Base-by-base conservation (phyloP, 805 yeast genomes). In the Ascoidea asiatica region DNA sequence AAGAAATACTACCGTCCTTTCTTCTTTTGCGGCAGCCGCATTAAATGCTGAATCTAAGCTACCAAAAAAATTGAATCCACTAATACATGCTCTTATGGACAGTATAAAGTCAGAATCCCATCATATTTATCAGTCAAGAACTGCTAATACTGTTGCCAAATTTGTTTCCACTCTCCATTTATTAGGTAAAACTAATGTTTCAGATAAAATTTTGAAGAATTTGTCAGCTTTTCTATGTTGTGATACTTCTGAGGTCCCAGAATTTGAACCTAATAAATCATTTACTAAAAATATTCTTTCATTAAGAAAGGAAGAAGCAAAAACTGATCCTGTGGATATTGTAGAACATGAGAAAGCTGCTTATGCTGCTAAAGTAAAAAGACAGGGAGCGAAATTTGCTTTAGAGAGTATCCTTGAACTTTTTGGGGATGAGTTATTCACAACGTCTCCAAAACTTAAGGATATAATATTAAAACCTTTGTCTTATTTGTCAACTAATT, bases 231-330 rank as follows among this genome's bases (percentile, higher is more conserved):
- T 90, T 57, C 58, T 92, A 43, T 92, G 98, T 64, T 96, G 89
- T 29, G 98, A 90, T 58, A 87, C 96, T 0, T 76, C 92, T 3
- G 97, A 89, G 57, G 96, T 90, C 29, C 98, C 98, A 2, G 97
- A 87, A 55, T 92, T 86, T 56, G 67, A 69, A 15, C 79, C 82
- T 40, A 83, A 84, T 52, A 72, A 73, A 37, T 60, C 63, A 13
- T 65, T 70, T 45, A 68, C 61, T 17, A 76, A 73, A 40, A 64
- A 65, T 13, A 81, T 90, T 11, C 62, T 89, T 44, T 86, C 96
- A 1, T 67, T 88, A 52, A 68, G 76, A 45, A 86, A 85, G 53
- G 96, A 87, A 52, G 94, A 85, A 50, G 75, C 80, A 1, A 69
- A 69, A 42, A 61, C 77, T 1, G 81, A 77, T 48, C 76, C 80